phyloP scores from a whole-genome alignment of 257 asterid species.

The Solanum chiquidenum region DNA sequence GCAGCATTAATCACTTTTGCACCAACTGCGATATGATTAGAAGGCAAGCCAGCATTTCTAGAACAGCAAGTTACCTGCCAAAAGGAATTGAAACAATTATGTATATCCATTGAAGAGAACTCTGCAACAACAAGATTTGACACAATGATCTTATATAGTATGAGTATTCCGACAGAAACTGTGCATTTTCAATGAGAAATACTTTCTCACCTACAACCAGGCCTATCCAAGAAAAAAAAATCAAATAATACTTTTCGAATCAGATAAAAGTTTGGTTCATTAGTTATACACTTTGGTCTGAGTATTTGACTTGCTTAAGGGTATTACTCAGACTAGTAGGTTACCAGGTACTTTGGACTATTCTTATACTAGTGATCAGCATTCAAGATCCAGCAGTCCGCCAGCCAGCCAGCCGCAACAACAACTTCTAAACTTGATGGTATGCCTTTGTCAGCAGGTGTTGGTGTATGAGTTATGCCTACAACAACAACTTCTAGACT shows the following conservation, averaged over 20 bases:
- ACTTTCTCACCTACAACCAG: background rate
- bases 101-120: background rate
- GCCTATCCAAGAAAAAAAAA: background rate
- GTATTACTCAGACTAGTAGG: too few relatives aligned
- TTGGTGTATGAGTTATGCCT: too few relatives aligned
- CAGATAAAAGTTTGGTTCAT: background rate
- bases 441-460: too few relatives aligned
- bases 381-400: too few relatives aligned
- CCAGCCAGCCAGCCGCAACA: too few relatives aligned
- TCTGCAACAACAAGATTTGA: background rate
- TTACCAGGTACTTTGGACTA: too few relatives aligned
- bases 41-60: conserved; percentile 17
- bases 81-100: background rate
- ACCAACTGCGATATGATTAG: conserved; percentile 18
- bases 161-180: background rate
- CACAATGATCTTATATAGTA: background rate
- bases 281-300: background rate
- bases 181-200: background rate
- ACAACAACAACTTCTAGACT: too few relatives aligned
- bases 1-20: conserved; percentile 66
- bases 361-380: too few relatives aligned
- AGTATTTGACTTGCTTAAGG: too few relatives aligned
- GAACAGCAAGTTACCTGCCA: conserved; percentile 23
- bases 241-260: background rate
- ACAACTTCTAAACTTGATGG: too few relatives aligned